Percentiles rank a stretch among this genome's conserved stretches.
phyloP scores from a whole-genome alignment of 2,329 filamentous ascomycete species.

The Ceratocystis cubensis region DNA sequence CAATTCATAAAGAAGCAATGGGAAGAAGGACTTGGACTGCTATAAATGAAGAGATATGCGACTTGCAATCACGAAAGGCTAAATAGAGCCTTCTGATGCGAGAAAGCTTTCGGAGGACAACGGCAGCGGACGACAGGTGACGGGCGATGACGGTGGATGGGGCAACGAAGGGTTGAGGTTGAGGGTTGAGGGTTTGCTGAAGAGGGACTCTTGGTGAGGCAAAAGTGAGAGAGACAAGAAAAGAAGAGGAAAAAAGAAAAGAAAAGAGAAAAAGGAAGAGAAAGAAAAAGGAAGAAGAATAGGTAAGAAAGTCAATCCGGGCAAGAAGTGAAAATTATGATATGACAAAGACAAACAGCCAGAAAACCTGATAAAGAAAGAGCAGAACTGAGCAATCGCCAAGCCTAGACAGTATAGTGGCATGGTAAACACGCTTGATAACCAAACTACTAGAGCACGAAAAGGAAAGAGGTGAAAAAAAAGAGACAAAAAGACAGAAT shows the following conservation, averaged over 20 bases:
- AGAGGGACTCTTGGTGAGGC: background rate
- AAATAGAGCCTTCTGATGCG: constrained; percentile 6
- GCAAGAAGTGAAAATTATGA: constrained; percentile 8
- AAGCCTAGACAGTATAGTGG: background rate
- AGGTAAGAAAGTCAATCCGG: background rate
- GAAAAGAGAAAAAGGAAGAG: background rate
- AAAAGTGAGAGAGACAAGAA: background rate
- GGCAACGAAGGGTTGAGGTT: background rate
- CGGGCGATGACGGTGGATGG: background rate
- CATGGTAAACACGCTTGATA: constrained; percentile 7
- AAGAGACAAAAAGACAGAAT: background rate
- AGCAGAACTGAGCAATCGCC: background rate
- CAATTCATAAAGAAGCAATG: background rate
- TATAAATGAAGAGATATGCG: constrained; percentile 9
- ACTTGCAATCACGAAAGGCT: constrained; percentile 11
- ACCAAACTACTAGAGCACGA: background rate
- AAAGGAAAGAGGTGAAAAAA: background rate
- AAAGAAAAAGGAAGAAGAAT: background rate
- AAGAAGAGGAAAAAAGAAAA: background rate
- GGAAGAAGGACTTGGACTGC: background rate
- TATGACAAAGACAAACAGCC: constrained; percentile 10
- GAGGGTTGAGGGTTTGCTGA: constrained; percentile 6
- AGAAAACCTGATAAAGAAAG: background rate
- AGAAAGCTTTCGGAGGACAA: background rate
- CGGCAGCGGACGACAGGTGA: background rate